Evolutionary conservation across 345 rosid genomes (phyloP).

Genomic region (Hibiscus tridactylites): DNA sequence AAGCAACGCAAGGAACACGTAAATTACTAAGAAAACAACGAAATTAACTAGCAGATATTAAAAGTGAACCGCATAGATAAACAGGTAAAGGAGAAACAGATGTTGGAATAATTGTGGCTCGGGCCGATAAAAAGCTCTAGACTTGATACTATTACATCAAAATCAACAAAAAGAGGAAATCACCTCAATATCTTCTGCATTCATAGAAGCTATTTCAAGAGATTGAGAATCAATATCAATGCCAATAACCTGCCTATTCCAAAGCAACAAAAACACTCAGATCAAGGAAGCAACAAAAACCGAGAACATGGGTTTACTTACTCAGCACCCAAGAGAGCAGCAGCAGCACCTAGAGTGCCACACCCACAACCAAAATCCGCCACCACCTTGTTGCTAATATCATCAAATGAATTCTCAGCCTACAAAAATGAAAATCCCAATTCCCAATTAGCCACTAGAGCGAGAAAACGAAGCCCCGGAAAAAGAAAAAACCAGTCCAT

Average conservation of each 20-base stretch:
- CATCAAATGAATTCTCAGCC: conserved; percentile 53
- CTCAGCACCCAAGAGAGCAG: conserved; percentile 88
- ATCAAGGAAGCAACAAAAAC: background rate
- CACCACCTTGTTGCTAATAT: background rate
- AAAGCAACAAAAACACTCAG: background rate
- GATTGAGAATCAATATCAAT: conserved; percentile 17
- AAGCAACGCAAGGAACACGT: background rate
- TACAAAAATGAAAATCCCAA: conserved; percentile 15
- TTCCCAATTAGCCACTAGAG: background rate
- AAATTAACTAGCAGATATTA: no score
- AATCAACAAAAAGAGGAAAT: background rate
- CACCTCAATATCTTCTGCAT: conserved; percentile 89
- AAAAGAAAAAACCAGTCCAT: no score
- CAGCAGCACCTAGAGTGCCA: conserved; percentile 32
- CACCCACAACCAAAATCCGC: conserved; percentile 68
- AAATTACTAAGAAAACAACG: background rate
- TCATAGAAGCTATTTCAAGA: conserved; percentile 62
- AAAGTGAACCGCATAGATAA: background rate
- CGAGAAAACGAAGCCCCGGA: no score
- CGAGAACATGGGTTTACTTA: conserved; percentile 16
- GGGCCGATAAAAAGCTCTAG: background rate
- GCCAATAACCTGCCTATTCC: conserved; percentile 63
- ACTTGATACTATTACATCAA: background rate
- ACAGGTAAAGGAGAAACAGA: background rate
- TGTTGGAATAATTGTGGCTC: background rate